phyloP scores from a whole-genome alignment of 768 basidiomycete genomes.

The Pleurotus djamor region DNA sequence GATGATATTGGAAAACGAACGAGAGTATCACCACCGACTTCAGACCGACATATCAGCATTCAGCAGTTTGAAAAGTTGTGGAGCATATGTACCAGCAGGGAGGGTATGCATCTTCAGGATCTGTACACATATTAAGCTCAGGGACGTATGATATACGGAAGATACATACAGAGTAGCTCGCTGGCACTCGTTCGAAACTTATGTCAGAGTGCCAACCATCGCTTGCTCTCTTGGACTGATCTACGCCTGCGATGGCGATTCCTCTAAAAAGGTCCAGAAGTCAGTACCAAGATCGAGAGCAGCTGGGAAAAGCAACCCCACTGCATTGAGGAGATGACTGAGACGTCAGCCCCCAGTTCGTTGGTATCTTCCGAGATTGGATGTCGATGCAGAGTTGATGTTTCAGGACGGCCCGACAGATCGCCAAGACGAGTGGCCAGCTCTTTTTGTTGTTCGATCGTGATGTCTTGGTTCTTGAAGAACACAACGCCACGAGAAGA shows the following conservation, averaged over 20 bases:
- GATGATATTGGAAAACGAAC: constrained; percentile 19
- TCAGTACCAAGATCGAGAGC: not conserved
- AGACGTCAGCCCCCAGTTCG: constrained; percentile 52
- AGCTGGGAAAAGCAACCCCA: constrained; percentile 16
- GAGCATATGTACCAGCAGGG: constrained; percentile 24
- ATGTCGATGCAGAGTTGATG: constrained; percentile 52
- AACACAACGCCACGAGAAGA: constrained; percentile 64
- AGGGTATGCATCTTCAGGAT: constrained; percentile 40
- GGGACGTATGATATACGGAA: not conserved
- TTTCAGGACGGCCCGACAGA: constrained; percentile 44
- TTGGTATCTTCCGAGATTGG: constrained; percentile 48
- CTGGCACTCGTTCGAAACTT: constrained; percentile 58
- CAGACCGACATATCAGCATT: not conserved
- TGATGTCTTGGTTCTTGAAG: constrained; percentile 54
- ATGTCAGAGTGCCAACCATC: constrained; percentile 56
- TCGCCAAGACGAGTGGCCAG: constrained; percentile 48
- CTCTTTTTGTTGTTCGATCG: constrained; percentile 45
- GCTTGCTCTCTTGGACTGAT: constrained; percentile 33
- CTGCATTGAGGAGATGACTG: constrained; percentile 47
- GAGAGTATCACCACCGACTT: constrained; percentile 41
- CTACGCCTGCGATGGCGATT: constrained; percentile 31
- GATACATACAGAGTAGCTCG: constrained; percentile 49
- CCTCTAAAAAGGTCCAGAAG: constrained; percentile 22
- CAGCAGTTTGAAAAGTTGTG: not conserved
- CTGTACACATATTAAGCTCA: constrained; percentile 11